Evolutionary conservation across 1,139 yeast genomes (phyloP), one percentile per base, ranked within the genome.

Genomic region (Pichia sp.): DNA sequence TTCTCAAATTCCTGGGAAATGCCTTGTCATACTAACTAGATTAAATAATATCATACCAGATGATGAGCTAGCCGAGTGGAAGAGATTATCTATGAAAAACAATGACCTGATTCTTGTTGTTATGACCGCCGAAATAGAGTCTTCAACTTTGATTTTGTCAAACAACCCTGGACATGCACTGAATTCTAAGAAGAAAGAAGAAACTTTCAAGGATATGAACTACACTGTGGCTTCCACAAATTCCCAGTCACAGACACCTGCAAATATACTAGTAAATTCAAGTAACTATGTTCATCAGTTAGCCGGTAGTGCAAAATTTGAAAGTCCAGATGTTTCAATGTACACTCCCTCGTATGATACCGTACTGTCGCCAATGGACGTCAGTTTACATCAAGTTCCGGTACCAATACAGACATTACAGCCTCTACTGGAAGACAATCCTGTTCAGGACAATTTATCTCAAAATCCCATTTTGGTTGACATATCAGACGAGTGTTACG

Each of bases 61-160:
- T 66, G 93, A 85, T 64, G 95, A 86, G 62, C 69, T 86, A 50
- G 74, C 85, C 48, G 88, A 85, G 62, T 84, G 93, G 91, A 83
- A 87, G 63, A 69, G 89, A 53, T 69, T 85, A 40, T 82, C 89
- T 31, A 71, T 75, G 26, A 79, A 78, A 56, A 76, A 79, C 51
- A 82, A 83, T 58, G 85, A 80, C 40, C 69, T 87, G 21, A 80
- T 87, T 1, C 71, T 87, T 62, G 79, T 88, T 40, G 89, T 88
- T 18, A 74, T 85, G n/a, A 82, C 93, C 12, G 88, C 87, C 0
- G 85, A 83, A 58, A 74, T 79, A 43, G 74, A 78, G 37, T 82
- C 95, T 0, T 82, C 95, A 0, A 82, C 83, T 46, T 59, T 82
- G 40, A 67, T 85, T 5, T 71, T 87, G 34, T 63, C 68, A 0